Percentiles rank a stretch among this genome's conserved stretches.
phyloP scores from a whole-genome alignment of 176 grass and related monocot species.

The Saccharum officinarum region DNA sequence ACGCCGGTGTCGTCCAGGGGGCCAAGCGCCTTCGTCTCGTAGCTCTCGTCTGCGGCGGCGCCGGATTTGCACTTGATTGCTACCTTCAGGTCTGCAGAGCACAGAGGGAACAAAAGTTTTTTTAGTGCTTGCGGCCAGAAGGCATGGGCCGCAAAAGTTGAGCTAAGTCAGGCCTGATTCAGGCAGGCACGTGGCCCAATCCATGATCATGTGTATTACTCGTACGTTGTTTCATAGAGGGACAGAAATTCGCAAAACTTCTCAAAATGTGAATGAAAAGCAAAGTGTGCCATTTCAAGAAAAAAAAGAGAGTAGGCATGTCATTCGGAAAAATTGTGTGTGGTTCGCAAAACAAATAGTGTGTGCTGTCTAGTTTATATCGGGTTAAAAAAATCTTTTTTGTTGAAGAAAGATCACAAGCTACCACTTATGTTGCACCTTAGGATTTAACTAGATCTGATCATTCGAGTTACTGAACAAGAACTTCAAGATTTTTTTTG shows the following conservation, averaged over 20 bases:
- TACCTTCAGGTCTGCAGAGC: slow-evolving; percentile 50
- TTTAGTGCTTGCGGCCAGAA: background rate
- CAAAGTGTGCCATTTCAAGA: background rate
- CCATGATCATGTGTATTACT: background rate
- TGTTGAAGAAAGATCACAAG: background rate
- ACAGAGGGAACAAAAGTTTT: background rate
- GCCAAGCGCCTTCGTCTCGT: slow-evolving; percentile 50
- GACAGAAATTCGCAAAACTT: background rate
- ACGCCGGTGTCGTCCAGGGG: slow-evolving; percentile 47
- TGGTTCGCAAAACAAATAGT: background rate
- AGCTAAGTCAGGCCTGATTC: background rate
- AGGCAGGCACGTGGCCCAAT: background rate
- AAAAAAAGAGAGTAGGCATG: background rate
- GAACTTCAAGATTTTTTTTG: background rate
- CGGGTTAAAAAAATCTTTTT: too few species aligned
- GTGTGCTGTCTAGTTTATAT: background rate
- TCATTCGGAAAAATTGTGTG: background rate
- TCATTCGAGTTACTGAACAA: background rate
- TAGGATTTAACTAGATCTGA: background rate
- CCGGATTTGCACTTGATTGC: slow-evolving; percentile 54
- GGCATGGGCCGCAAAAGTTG: background rate
- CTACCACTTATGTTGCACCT: background rate
- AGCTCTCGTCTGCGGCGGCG: slow-evolving; percentile 23
- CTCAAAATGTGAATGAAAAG: background rate
- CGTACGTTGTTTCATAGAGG: background rate